Evolutionary conservation across 1,284 basidiomycete species (phyloP).

Genomic region (Pholiota adiposa): DNA sequence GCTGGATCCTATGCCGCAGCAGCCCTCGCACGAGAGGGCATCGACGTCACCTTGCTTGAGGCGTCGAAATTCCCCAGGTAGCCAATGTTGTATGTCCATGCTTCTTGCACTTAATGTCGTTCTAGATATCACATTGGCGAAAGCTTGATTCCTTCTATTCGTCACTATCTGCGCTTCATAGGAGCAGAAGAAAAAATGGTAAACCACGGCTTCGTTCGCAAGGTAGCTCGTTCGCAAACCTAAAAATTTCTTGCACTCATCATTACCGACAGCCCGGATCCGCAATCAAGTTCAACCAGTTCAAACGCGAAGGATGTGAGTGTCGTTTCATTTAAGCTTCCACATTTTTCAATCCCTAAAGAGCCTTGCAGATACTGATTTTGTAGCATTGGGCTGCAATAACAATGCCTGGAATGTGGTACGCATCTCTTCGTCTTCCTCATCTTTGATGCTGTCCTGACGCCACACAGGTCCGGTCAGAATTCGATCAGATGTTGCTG

Average conservation of each 20-base stretch:
- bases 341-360: slow-evolving; percentile 5
- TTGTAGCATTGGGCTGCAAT: slow-evolving; percentile 55
- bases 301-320: slow-evolving; percentile 68
- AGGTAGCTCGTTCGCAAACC: slow-evolving; percentile 40
- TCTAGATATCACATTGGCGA: slow-evolving; percentile 68
- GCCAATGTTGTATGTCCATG: slow-evolving; percentile 6
- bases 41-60: slow-evolving; percentile 71
- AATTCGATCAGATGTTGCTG: slow-evolving; percentile 66
- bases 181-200: slow-evolving; percentile 59
- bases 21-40: slow-evolving; percentile 71
- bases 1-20: slow-evolving; percentile 73
- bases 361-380: slow-evolving; percentile 59
- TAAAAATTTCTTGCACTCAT: slow-evolving; percentile 3
- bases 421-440: slow-evolving; percentile 28
- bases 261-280: slow-evolving; percentile 52
- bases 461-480: slow-evolving; percentile 54
- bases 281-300: slow-evolving; percentile 68
- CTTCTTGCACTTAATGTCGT: slow-evolving; percentile 2
- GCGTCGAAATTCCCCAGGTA: slow-evolving; percentile 70
- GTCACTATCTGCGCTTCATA: slow-evolving; percentile 63
- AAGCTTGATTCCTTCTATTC: slow-evolving; percentile 64
- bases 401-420: slow-evolving; percentile 74
- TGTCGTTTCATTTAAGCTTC: slow-evolving; percentile 12
- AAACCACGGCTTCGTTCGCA: slow-evolving; percentile 55
- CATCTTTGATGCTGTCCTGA: background rate